Percentiles rank a stretch among this genome's conserved stretches.
Evolutionary conservation across 805 yeast species (phyloP).

Genomic region (Lachancea lanzarotensis): DNA sequence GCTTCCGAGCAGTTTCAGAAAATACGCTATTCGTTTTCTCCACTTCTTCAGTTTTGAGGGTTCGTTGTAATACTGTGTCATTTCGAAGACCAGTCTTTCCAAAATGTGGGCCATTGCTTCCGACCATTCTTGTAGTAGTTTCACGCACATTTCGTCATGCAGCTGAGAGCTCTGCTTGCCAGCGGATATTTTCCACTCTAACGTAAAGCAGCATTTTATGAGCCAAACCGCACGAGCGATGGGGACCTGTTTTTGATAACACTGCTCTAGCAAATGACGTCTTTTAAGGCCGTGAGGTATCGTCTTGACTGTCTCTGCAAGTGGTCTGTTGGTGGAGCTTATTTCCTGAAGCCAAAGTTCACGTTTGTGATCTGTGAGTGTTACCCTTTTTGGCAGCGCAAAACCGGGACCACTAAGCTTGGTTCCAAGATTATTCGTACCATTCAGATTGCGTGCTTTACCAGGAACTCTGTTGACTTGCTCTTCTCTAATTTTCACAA

Average conservation of each 20-base stretch:
- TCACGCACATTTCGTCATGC: conserved; percentile 37
- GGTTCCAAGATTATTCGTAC: conserved; percentile 6
- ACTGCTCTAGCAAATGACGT: conserved; percentile 63
- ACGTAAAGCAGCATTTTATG: conserved; percentile 76
- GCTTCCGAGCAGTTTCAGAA: conserved; percentile 52
- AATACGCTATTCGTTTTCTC: conserved; percentile 51
- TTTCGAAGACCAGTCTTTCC: conserved; percentile 31
- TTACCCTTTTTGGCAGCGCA: conserved; percentile 49
- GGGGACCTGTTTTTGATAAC: conserved; percentile 64
- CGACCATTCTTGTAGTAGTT: conserved; percentile 87
- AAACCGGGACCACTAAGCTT: conserved; percentile 30
- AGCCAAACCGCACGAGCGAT: conserved; percentile 84
- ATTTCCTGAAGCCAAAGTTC: conserved; percentile 83
- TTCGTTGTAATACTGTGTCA: conserved; percentile 28
- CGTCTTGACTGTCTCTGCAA: conserved; percentile 62
- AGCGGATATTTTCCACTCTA: conserved; percentile 42
- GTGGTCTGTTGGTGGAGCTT: conserved; percentile 59
- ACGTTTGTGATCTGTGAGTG: conserved; percentile 77
- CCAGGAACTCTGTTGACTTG: conserved; percentile 27
- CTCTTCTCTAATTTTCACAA: conserved; percentile 27
- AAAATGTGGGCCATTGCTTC: conserved; percentile 60
- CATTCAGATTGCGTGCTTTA: conserved; percentile 5
- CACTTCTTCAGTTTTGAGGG: conserved; percentile 27
- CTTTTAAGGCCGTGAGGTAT: conserved; percentile 89
- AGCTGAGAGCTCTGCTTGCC: conserved; percentile 14